A percentile compares a stretch with the other conserved stretches of the same genome.
Conservation (phyloP, 306 rosid genomes). For the Calophaca sinica region DNA sequence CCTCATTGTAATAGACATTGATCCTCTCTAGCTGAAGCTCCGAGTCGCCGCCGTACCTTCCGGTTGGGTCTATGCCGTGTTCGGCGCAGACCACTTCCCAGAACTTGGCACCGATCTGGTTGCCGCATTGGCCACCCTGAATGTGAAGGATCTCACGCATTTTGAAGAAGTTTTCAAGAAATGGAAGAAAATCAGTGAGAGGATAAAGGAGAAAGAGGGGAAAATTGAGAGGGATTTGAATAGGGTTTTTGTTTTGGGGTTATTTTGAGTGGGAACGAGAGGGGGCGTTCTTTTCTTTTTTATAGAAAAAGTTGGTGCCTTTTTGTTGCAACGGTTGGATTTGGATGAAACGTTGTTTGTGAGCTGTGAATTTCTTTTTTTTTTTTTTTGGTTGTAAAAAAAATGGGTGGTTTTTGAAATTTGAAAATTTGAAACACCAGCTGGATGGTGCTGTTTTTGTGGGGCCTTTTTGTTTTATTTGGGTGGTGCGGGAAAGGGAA, state of each 20-base stretch:
- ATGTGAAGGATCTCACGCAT: slow-evolving; percentile 38
- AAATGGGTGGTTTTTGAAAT: not conserved
- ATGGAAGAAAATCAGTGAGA: no score
- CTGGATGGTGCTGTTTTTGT: not conserved
- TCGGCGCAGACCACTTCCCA: slow-evolving; percentile 32
- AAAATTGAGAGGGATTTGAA: slow-evolving; percentile 1
- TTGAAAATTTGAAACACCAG: not conserved
- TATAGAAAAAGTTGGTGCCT: slow-evolving; percentile 38
- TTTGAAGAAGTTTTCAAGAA: not conserved
- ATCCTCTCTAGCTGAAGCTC: slow-evolving; percentile 10
- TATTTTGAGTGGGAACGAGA: not conserved
- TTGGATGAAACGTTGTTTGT: not conserved
- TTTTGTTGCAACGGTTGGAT: slow-evolving; percentile 45
- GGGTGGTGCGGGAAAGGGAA: not conserved
- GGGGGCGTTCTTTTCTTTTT: slow-evolving; percentile 28
- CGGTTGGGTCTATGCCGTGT: slow-evolving; percentile 9
- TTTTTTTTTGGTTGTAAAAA: not conserved
- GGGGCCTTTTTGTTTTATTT: not conserved
- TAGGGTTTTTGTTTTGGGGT: not conserved
- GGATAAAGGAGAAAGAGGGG: not conserved
- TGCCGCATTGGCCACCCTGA: slow-evolving; percentile 37
- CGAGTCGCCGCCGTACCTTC: not conserved
- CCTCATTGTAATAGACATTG: slow-evolving; percentile 31
- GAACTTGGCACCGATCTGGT: slow-evolving; percentile 35
- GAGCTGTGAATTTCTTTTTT: not conserved